Conservation (phyloP, 2,329 filamentous ascomycete species). For the Ophiocordyceps camponoti-saundersi region DNA sequence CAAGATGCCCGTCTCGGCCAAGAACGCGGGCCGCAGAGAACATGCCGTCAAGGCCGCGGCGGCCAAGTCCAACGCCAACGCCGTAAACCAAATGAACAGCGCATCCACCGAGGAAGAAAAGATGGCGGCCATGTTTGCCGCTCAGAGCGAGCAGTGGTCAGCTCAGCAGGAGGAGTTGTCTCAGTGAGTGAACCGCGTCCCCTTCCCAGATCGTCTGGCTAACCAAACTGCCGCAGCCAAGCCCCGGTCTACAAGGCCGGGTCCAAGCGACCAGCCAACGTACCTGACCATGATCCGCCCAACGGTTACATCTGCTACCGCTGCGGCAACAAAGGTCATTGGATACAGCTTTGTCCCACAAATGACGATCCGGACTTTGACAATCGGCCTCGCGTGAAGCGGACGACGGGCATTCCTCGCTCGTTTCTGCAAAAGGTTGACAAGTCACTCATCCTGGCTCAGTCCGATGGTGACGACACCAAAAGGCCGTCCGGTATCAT, state of each 20-base stretch:
- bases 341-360: slow-evolving; percentile 97
- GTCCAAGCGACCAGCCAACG: slow-evolving; percentile 51
- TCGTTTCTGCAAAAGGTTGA: slow-evolving; percentile 93
- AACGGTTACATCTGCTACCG: slow-evolving; percentile 92
- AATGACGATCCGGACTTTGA: slow-evolving; percentile 96
- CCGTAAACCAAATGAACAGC: slow-evolving; percentile 50
- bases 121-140: slow-evolving; percentile 80
- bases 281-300: slow-evolving; percentile 85
- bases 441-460: slow-evolving; percentile 60
- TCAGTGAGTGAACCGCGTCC: slow-evolving; percentile 34
- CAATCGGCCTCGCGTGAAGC: slow-evolving; percentile 81
- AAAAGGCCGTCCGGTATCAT: slow-evolving; percentile 82
- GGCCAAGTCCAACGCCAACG: slow-evolving; percentile 38
- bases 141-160: slow-evolving; percentile 82
- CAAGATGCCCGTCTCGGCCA: slow-evolving; percentile 81
- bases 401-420: slow-evolving; percentile 89
- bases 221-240: slow-evolving; percentile 29
- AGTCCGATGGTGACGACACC: slow-evolving; percentile 63
- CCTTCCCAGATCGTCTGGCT: slow-evolving; percentile 7
- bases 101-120: slow-evolving; percentile 88
- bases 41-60: slow-evolving; percentile 39
- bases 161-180: slow-evolving; percentile 88
- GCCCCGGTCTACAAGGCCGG: slow-evolving; percentile 43
- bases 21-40: slow-evolving; percentile 56
- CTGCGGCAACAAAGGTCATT: slow-evolving; percentile 95